Evolutionary conservation across 768 basidiomycete species (phyloP).

Genomic region (Leucosporidium yakuticum): DNA sequence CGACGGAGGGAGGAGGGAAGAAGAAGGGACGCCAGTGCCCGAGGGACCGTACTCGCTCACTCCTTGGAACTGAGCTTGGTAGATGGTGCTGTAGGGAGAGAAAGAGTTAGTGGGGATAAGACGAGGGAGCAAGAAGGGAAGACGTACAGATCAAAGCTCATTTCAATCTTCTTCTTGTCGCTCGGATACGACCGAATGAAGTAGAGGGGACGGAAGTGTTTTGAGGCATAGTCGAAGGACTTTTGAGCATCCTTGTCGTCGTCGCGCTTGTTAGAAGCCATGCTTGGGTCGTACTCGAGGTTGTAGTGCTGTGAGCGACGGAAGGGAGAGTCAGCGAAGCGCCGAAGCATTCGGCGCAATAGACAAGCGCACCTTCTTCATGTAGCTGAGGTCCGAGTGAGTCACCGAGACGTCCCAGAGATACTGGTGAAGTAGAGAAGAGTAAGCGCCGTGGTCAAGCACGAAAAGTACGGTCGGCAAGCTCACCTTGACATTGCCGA

Average conservation of each 20-base stretch:
- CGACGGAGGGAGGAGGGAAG: too few species aligned
- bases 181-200: slow-evolving; percentile 49
- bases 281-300: background rate
- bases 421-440: background rate
- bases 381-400: background rate
- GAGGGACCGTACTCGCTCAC: slow-evolving; percentile 7
- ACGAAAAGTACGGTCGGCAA: background rate
- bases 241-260: slow-evolving; percentile 39
- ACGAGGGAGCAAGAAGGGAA: too few species aligned
- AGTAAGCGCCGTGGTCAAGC: background rate
- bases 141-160: slow-evolving; percentile 46
- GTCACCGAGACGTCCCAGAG: slow-evolving; percentile 3
- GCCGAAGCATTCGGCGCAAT: too few species aligned
- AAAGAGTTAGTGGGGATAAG: background rate
- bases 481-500: slow-evolving; percentile 2
- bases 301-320: background rate
- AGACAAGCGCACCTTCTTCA: background rate
- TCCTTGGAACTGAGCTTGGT: slow-evolving; percentile 4
- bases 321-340: background rate
- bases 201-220: slow-evolving; percentile 50
- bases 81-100: slow-evolving; percentile 31
- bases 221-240: slow-evolving; percentile 44
- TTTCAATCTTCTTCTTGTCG: slow-evolving; percentile 52
- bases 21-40: background rate
- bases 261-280: slow-evolving; percentile 38